Percentiles rank a stretch among this genome's conserved stretches.
Conservation (phyloP, 768 basidiomycete species). For the Lentinus tigrinus region DNA sequence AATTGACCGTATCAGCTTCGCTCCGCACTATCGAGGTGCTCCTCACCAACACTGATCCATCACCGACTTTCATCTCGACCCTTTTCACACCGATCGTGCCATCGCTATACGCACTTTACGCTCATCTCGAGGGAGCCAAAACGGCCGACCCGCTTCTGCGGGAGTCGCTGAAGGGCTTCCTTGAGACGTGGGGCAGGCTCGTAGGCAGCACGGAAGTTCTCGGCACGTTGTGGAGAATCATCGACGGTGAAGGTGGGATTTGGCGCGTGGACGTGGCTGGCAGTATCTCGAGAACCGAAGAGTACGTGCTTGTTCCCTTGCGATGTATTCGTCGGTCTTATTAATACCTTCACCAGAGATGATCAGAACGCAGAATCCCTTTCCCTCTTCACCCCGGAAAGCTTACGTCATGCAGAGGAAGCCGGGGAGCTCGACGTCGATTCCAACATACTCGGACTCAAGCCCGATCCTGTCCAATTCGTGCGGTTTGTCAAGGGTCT, state of each 20-base stretch:
- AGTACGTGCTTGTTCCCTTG: constrained; percentile 37
- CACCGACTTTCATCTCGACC: constrained; percentile 60
- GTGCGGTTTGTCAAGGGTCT: constrained; percentile 63
- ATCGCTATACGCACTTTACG: constrained; percentile 62
- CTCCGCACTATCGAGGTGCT: constrained; percentile 55
- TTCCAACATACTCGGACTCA: constrained; percentile 59
- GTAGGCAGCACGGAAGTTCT: constrained; percentile 51
- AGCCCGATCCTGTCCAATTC: constrained; percentile 74
- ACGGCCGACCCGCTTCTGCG: constrained; percentile 64
- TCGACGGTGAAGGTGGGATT: constrained; percentile 45
- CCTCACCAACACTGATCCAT: constrained; percentile 76
- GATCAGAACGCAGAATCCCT: constrained; percentile 25
- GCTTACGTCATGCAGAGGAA: constrained; percentile 39
- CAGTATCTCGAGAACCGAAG: constrained; percentile 39
- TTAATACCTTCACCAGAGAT: constrained; percentile 13
- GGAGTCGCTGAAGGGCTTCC: constrained; percentile 56
- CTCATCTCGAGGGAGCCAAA: constrained; percentile 51
- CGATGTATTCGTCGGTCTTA: background rate
- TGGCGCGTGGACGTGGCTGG: constrained; percentile 63
- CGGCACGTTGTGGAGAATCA: constrained; percentile 57
- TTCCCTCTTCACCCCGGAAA: constrained; percentile 53
- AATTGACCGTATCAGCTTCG: constrained; percentile 37
- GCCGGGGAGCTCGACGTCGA: constrained; percentile 47
- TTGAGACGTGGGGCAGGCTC: constrained; percentile 77
- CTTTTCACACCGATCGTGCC: constrained; percentile 70